Conservation (phyloP, 148 eudicot species). For the Suaeda aralocaspica region DNA sequence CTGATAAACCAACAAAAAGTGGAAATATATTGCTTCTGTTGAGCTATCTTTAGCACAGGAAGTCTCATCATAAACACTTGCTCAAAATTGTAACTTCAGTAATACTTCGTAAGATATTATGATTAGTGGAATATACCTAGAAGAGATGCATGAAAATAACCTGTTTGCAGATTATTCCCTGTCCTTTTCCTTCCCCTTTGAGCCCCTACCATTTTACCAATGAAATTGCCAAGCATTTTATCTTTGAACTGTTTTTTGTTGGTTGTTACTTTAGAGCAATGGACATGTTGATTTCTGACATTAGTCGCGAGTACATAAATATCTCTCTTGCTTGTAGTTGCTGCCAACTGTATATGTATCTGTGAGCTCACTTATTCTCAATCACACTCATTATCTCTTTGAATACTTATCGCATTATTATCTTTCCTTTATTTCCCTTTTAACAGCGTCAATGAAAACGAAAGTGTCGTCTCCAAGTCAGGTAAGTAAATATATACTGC, state of each 20-base stretch:
- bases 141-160: background rate
- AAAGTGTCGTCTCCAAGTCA: slow-evolving; percentile 25
- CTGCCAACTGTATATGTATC: background rate
- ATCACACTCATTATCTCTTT: background rate
- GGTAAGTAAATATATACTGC: slow-evolving; percentile 26
- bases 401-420: background rate
- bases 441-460: slow-evolving; percentile 35
- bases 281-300: background rate
- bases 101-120: too few species aligned
- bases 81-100: background rate
- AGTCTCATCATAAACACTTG: too few species aligned
- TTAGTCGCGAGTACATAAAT: background rate
- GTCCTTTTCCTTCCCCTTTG: background rate
- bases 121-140: background rate
- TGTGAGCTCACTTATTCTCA: background rate
- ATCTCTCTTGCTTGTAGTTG: background rate
- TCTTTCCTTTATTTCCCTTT: background rate
- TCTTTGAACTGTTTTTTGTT: background rate
- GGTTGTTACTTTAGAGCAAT: background rate
- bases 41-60: too few species aligned
- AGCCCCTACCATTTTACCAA: background rate
- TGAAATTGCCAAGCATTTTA: background rate
- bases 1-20: too few species aligned
- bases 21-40: too few species aligned
- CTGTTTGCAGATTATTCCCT: background rate